These are phyloP conservation scores for Lecanicillium sp. DNA, from an alignment of 2,329 filamentous ascomycete genomes.

Conservation along the genomic window DNA sequence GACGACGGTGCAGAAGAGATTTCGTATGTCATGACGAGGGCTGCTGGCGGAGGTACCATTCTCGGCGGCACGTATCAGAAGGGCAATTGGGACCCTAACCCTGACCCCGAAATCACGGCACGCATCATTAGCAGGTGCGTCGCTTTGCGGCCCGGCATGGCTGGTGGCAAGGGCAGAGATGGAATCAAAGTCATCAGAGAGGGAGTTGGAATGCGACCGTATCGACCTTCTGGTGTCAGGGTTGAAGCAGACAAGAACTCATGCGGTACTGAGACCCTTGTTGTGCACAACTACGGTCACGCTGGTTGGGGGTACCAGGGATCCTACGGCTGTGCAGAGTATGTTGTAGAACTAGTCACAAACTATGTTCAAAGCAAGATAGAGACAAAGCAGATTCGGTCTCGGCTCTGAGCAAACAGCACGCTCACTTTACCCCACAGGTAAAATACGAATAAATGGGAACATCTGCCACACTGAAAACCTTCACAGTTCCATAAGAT, in stretches of 20 bases:
- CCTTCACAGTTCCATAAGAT: no score
- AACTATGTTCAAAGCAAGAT: no score
- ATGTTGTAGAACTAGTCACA: slow-evolving; percentile 54
- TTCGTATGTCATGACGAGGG: slow-evolving; percentile 75
- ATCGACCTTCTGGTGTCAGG: slow-evolving; percentile 63
- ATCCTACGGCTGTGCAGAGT: slow-evolving; percentile 62
- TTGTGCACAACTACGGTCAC: slow-evolving; percentile 77
- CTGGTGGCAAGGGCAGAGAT: slow-evolving; percentile 59
- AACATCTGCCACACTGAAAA: no score
- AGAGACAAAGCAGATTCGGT: no score
- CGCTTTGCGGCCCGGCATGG: slow-evolving; percentile 56
- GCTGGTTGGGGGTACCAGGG: slow-evolving; percentile 69
- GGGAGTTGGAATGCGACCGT: slow-evolving; percentile 72
- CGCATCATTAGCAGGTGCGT: slow-evolving; percentile 78
- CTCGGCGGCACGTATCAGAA: slow-evolving; percentile 77
- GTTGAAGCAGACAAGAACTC: slow-evolving; percentile 50
- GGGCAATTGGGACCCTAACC: slow-evolving; percentile 68
- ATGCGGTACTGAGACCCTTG: slow-evolving; percentile 45
- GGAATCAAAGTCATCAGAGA: slow-evolving; percentile 70
- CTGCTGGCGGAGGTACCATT: slow-evolving; percentile 71
- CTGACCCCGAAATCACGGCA: slow-evolving; percentile 69
- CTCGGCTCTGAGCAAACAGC: no score
- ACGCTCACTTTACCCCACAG: no score
- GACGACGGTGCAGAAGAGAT: slow-evolving; percentile 67
- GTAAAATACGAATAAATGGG: no score